Base-by-base conservation (phyloP, 2,329 filamentous ascomycete genomes). In the Incumbomyces delicatus region DNA sequence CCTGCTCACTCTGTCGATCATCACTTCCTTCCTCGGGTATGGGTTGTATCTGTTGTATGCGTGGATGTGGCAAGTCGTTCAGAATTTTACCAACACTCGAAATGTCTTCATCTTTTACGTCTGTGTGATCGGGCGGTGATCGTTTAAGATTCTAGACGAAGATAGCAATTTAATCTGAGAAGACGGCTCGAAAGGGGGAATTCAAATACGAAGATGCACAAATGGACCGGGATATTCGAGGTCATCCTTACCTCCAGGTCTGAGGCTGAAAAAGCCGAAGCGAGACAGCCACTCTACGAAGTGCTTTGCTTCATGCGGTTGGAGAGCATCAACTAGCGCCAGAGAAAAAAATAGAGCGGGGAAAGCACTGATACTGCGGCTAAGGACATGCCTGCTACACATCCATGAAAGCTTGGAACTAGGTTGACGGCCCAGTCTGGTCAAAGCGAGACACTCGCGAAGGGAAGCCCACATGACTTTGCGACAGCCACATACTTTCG, bases 71-170 rank as follows among this genome's bases (percentile, higher is more conserved):
- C 11, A 18, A 16, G 22, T 41, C 17, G 6, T n/a, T 27, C 17
- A 27, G 20, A 10, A 11, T 13, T 6, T 27, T 18, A n/a, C 27
- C 6, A 41, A 41, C 27, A 27, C 29, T 30, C 38, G 38, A 27
- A 41, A 41, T 18, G 29, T 29, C 27, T 30, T 41, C 22, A 41
- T 41, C 22, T 41, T 41, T 27, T 41, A 41, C 22, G 38, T 41
- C 13, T 41, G 17, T 41, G 38, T 41, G 13, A 11, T 31, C n/a
- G 38, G 38, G 7, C 38, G 3, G 22, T 41, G 12, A 29, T 41
- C 29, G 17, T 41, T 8, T 13, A 27, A 18, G 16, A 41, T 30
- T 13, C 7, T 41, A n/a, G 38, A 41, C 22, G 12, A 30, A n/a
- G 38, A 41, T 13, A 29, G 38, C 38, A 41, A 13, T 41, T 41